Evolutionary conservation across 202 grass and related monocot genomes (phyloP).

Genomic region (Schoenoplectus tabernaemontani): DNA sequence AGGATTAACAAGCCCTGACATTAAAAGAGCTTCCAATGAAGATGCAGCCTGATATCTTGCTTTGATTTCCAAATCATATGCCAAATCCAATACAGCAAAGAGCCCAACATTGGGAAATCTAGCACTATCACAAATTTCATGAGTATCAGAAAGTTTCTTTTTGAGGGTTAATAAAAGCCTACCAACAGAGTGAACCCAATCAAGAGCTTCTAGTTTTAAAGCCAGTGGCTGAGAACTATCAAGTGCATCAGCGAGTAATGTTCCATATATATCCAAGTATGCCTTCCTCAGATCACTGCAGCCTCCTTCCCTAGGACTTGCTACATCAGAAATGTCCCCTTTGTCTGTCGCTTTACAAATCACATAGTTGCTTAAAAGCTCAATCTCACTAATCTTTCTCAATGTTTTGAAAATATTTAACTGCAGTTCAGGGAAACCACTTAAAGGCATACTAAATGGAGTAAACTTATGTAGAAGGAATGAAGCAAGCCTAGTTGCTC

Average conservation of each 20-base stretch:
- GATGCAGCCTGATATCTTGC: constrained; percentile 77
- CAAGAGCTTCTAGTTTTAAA: constrained; percentile 74
- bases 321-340: constrained; percentile 22
- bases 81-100: constrained; percentile 66
- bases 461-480: constrained; percentile 64
- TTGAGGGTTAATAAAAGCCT: constrained; percentile 38
- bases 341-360: constrained; percentile 34
- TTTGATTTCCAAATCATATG: constrained; percentile 79
- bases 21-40: constrained; percentile 66
- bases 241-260: constrained; percentile 50
- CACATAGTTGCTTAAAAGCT: constrained; percentile 50
- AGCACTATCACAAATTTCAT: constrained; percentile 38
- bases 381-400: constrained; percentile 54
- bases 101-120: constrained; percentile 48
- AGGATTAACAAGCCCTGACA: constrained; percentile 58
- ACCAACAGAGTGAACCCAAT: constrained; percentile 58
- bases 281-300: constrained; percentile 38
- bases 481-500: constrained; percentile 50
- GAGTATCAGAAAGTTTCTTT: constrained; percentile 27
- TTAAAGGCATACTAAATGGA: constrained; percentile 59
- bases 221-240: constrained; percentile 42
- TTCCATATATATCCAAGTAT: constrained; percentile 53
- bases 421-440: constrained; percentile 67
- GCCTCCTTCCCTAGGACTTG: constrained; percentile 23
- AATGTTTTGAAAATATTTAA: constrained; percentile 71